Conservation (phyloP, 164 flowering plant species). For the Stephania cephalantha region DNA sequence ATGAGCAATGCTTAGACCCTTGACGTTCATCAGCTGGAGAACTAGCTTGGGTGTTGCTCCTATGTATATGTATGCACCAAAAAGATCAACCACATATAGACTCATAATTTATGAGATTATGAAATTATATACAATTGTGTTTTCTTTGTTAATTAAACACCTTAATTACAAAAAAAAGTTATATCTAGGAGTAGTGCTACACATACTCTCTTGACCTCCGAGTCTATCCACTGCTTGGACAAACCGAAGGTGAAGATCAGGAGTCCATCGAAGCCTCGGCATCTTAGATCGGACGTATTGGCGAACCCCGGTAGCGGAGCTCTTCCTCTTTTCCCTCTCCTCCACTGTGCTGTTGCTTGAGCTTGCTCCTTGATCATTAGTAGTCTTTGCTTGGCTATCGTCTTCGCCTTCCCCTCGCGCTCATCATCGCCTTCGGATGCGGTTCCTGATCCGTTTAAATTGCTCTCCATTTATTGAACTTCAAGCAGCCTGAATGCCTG, state of each 20-base stretch:
- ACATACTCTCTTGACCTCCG: constrained; percentile 76
- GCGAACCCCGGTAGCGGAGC: constrained; percentile 36
- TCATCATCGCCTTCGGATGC: constrained; percentile 14
- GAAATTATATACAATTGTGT: background rate
- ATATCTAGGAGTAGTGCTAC: background rate
- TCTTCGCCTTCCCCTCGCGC: constrained; percentile 21
- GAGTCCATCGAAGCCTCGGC: constrained; percentile 81
- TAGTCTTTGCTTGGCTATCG: constrained; percentile 18
- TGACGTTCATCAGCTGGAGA: constrained; percentile 78
- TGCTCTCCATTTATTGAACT: background rate
- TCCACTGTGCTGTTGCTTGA: constrained; percentile 88
- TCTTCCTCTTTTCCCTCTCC: constrained; percentile 37
- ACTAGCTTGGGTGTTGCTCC: constrained; percentile 95
- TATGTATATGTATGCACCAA: constrained; percentile 19
- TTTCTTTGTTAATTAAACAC: background rate
- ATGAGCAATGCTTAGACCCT: constrained; percentile 82
- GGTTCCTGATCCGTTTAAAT: constrained; percentile 25
- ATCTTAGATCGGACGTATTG: constrained; percentile 72
- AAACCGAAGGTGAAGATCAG: constrained; percentile 76
- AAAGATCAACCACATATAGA: background rate
- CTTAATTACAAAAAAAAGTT: background rate
- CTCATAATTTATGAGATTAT: background rate
- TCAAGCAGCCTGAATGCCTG: background rate
- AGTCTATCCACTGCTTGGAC: constrained; percentile 63
- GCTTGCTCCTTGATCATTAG: constrained; percentile 30